Percentiles rank a stretch among this genome's conserved stretches.
phyloP scores from a whole-genome alignment of 345 rosid genomes.

The Anastatica hierochuntica region DNA sequence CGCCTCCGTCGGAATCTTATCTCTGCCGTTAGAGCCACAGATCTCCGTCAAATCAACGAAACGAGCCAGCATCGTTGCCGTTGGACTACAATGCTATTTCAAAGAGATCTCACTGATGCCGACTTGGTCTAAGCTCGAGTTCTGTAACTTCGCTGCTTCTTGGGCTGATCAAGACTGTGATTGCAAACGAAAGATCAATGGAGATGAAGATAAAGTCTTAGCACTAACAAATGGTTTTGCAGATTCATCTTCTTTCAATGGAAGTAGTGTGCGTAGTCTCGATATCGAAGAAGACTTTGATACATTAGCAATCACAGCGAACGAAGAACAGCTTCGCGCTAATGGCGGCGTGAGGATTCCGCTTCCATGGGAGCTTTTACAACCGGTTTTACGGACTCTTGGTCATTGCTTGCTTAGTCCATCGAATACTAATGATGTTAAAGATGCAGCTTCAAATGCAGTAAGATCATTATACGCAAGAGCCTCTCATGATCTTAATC shows the following conservation, averaged over 20 bases:
- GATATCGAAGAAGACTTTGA: conserved; percentile 33
- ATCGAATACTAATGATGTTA: conserved; percentile 59
- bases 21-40: conserved; percentile 67
- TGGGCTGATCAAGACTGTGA: conserved; percentile 92
- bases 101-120: conserved; percentile 84
- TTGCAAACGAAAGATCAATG: conserved; percentile 46
- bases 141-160: conserved; percentile 46
- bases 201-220: conserved; percentile 14
- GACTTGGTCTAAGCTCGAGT: conserved; percentile 75
- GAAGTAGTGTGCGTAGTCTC: conserved; percentile 22
- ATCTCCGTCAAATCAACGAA: conserved; percentile 74
- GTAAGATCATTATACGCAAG: conserved; percentile 74
- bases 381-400: conserved; percentile 61
- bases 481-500: conserved; percentile 87
- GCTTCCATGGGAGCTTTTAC: conserved; percentile 87
- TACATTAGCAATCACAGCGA: conserved; percentile 31
- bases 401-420: conserved; percentile 90
- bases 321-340: conserved; percentile 8
- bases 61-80: conserved; percentile 58
- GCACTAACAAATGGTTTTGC: conserved; percentile 16
- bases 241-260: conserved; percentile 13
- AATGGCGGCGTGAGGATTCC: conserved; percentile 89
- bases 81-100: conserved; percentile 61
- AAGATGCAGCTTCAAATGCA: conserved; percentile 65
- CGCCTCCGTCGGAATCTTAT: conserved; percentile 40